Conservation (phyloP, 805 yeast species). For the Yarrowia bubula region DNA sequence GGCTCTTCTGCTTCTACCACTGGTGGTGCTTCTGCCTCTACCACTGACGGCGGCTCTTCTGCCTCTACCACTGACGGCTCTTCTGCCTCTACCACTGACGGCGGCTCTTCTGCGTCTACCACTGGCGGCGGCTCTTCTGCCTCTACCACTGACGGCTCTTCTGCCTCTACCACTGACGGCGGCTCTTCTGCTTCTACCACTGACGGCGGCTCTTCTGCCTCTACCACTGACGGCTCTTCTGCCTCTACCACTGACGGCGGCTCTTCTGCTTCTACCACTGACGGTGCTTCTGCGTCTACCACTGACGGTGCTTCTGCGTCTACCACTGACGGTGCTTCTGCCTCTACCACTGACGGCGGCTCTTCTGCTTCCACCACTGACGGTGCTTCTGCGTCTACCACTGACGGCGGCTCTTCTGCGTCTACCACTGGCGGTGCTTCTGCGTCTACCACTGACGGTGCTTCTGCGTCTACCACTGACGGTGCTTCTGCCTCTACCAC, state of each 20-base stretch:
- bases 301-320: background rate
- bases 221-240: background rate
- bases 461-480: background rate
- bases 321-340: background rate
- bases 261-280: background rate
- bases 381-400: background rate
- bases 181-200: too few relatives aligned
- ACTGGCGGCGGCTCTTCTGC: background rate
- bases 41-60: too few relatives aligned
- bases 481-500: background rate
- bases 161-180: background rate
- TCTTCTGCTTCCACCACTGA: background rate
- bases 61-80: too few relatives aligned
- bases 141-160: background rate
- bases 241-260: background rate
- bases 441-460: background rate
- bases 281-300: background rate
- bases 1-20: too few relatives aligned
- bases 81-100: too few relatives aligned
- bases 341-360: background rate
- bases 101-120: too few relatives aligned
- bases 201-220: too few relatives aligned
- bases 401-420: background rate
- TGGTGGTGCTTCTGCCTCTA: too few relatives aligned
- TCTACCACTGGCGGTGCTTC: background rate